Evolutionary conservation across 2,329 filamentous ascomycete species (phyloP).

Genomic region (Aureobasidium sp.): DNA sequence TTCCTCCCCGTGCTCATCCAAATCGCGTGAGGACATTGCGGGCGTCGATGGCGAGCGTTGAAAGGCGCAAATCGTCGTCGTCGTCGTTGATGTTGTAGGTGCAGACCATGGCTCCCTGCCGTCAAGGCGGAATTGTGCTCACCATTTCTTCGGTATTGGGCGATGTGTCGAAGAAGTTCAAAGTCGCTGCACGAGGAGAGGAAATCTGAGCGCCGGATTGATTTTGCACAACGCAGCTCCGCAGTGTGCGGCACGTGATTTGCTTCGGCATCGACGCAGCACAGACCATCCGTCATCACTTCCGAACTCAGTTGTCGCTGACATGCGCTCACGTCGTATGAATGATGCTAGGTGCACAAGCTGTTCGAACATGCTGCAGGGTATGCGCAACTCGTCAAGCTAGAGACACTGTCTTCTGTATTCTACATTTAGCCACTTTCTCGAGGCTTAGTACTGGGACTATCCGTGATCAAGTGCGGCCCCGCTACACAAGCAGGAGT

Average conservation of each 20-base stretch:
- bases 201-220: neutral
- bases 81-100: neutral
- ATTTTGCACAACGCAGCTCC: neutral
- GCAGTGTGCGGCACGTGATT: neutral
- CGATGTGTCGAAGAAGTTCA: conserved; percentile 13
- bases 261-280: neutral
- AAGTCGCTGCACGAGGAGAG: neutral
- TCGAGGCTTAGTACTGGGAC: neutral
- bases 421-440: neutral
- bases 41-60: neutral
- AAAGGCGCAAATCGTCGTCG: conserved; percentile 1
- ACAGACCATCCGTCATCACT: neutral
- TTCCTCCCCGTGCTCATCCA: conserved; percentile 2
- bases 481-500: neutral
- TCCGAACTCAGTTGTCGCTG: neutral
- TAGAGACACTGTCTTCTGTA: neutral
- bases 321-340: neutral
- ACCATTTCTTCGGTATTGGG: conserved; percentile 15
- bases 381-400: neutral
- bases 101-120: conserved; percentile 7
- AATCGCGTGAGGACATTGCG: neutral
- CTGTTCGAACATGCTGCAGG: neutral
- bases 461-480: no score
- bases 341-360: neutral
- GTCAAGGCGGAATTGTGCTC: neutral